These are phyloP conservation scores for Colletotrichum nymphaeae DNA, from an alignment of 2,329 filamentous ascomycete genomes.

Conservation along the genomic window DNA sequence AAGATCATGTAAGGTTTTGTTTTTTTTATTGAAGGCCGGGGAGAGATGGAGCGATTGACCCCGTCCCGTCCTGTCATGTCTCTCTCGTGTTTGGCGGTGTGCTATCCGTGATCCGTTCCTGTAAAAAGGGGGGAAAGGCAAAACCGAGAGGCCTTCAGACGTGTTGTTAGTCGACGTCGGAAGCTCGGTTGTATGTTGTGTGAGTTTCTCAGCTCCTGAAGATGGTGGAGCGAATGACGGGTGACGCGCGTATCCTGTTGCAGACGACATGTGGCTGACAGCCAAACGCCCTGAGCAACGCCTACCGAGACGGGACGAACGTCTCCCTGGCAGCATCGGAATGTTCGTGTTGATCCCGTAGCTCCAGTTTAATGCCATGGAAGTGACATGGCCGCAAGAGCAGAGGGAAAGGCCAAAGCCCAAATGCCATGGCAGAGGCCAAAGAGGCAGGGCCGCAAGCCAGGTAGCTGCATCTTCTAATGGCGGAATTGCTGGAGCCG, in stretches of 20 bases:
- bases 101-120: constrained; percentile 2
- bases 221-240: constrained; percentile 27
- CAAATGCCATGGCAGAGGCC: not conserved
- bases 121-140: constrained; percentile 2
- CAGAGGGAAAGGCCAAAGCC: not conserved
- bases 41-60: constrained; percentile 17
- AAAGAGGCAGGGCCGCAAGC: constrained; percentile 10
- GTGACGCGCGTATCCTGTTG: constrained; percentile 32
- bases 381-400: not conserved
- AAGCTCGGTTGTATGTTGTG: constrained; percentile 11
- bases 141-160: not conserved
- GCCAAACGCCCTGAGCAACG: constrained; percentile 22
- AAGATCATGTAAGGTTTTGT: not conserved
- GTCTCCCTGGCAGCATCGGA: constrained; percentile 28
- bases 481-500: constrained; percentile 19
- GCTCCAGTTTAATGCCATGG: constrained; percentile 12
- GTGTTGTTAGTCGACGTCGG: constrained; percentile 12
- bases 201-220: constrained; percentile 4
- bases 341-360: constrained; percentile 19
- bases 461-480: constrained; percentile 8
- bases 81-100: constrained; percentile 1
- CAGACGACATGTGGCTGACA: constrained; percentile 26
- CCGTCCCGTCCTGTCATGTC: not conserved
- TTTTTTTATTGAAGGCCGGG: not conserved
- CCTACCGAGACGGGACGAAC: constrained; percentile 35